Evolutionary conservation across 441 rosid genomes (phyloP).

Genomic region (Flueggea neowawraea): DNA sequence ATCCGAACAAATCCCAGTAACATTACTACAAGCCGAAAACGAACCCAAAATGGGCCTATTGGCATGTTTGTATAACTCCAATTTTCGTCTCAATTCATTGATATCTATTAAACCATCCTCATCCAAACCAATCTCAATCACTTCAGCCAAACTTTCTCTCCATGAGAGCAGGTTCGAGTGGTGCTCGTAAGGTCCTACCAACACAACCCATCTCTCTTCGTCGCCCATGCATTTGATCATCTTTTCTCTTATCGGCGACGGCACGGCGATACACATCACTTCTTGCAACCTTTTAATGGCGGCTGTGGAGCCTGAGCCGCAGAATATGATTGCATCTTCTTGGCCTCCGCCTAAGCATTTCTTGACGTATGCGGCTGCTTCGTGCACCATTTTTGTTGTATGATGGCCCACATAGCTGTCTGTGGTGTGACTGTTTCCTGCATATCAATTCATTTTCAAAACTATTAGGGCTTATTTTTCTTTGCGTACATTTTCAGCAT

Average conservation of each 20-base stretch:
- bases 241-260: constrained; percentile 40
- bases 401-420: constrained; percentile 49
- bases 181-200: constrained; percentile 69
- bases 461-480: no score
- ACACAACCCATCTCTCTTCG: constrained; percentile 61
- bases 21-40: constrained; percentile 71
- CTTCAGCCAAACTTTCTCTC: constrained; percentile 59
- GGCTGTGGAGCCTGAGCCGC: constrained; percentile 59
- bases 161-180: constrained; percentile 69
- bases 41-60: constrained; percentile 54
- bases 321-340: constrained; percentile 46
- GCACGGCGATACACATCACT: constrained; percentile 51
- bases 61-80: constrained; percentile 16
- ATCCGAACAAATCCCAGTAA: constrained; percentile 44
- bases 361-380: constrained; percentile 45
- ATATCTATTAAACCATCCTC: constrained; percentile 34
- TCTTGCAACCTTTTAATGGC: constrained; percentile 65
- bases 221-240: constrained; percentile 21
- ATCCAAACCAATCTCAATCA: constrained; percentile 50
- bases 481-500: no score
- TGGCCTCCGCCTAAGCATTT: constrained; percentile 45
- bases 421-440: constrained; percentile 56
- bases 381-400: constrained; percentile 45
- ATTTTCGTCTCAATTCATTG: constrained; percentile 23
- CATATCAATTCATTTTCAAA: not conserved